Conservation (phyloP, 306 rosid genomes). For the Oemleria cerasiformis region DNA sequence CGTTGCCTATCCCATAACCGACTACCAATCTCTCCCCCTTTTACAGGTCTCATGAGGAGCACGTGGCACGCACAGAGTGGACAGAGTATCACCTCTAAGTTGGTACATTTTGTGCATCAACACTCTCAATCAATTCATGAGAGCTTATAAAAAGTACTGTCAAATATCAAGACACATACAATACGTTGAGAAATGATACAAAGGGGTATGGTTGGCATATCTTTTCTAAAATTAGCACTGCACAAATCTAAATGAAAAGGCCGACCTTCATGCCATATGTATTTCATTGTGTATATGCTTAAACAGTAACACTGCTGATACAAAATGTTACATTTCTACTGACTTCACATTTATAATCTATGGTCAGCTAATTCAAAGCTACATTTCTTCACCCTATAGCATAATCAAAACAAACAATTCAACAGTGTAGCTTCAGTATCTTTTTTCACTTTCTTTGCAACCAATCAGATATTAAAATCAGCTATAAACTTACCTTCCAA, state of each 20-base stretch:
- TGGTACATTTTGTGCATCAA: too few species aligned
- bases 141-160: background rate
- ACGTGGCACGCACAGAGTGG: too few species aligned
- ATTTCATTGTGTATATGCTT: background rate
- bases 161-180: background rate
- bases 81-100: too few species aligned
- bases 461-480: conserved; percentile 22
- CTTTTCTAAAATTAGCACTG: background rate
- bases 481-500: conserved; percentile 66
- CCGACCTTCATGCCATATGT: background rate
- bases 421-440: conserved; percentile 1
- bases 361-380: background rate
- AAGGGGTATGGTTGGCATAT: background rate
- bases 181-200: background rate
- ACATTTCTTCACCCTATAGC: background rate
- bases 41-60: too few species aligned
- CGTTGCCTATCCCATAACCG: too few species aligned
- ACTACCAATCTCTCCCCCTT: too few species aligned
- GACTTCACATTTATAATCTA: background rate
- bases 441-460: conserved; percentile 7
- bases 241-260: background rate
- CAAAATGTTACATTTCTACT: conserved; percentile 3
- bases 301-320: background rate
- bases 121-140: background rate
- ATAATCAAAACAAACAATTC: conserved; percentile 8